Evolutionary conservation across 225 moss, liverwort and hornwort species (phyloP).

Genomic region (Sphagnum tenellum): DNA sequence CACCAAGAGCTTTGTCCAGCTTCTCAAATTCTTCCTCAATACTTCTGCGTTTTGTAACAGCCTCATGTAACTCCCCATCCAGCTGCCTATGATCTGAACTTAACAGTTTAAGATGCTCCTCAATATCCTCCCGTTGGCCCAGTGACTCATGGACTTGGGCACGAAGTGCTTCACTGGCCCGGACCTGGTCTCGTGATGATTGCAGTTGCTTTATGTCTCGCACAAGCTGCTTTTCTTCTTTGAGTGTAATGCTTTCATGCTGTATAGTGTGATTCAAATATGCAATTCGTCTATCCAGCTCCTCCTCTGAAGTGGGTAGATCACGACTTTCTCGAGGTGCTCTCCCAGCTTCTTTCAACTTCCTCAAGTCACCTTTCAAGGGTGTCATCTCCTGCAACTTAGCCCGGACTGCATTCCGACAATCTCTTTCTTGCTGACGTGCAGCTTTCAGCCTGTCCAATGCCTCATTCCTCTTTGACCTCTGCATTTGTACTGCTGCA

Average conservation of each 20-base stretch:
- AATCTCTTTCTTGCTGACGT: conserved; percentile 40
- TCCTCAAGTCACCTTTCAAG: conserved; percentile 26
- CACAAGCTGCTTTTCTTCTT: conserved; percentile 70
- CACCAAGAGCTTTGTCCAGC: conserved; percentile 21
- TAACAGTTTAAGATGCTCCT: conserved; percentile 48
- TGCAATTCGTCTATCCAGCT: conserved; percentile 49
- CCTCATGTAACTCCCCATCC: conserved; percentile 26
- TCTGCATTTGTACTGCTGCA: conserved; percentile 39
- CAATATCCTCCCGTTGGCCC: conserved; percentile 60
- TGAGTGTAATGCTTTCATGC: conserved; percentile 74
- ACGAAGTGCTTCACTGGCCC: conserved; percentile 42
- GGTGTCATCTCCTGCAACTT: conserved; percentile 44
- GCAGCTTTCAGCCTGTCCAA: conserved; percentile 45
- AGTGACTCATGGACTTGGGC: conserved; percentile 36
- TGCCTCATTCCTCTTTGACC: conserved; percentile 40
- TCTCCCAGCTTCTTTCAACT: conserved; percentile 39
- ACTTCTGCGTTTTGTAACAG: conserved; percentile 9
- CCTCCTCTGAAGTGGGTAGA: conserved; percentile 52
- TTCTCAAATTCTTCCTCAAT: conserved; percentile 34
- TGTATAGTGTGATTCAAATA: conserved; percentile 66
- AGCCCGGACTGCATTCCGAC: conserved; percentile 17
- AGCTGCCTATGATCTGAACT: conserved; percentile 25
- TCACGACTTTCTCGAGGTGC: conserved; percentile 40
- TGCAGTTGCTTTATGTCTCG: conserved; percentile 68
- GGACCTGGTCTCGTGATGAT: conserved; percentile 56